Evolutionary conservation across 192 early-diverging fungal species (phyloP), one percentile per base, ranked within the genome.

Genomic region (Dimargaris verticillata): DNA sequence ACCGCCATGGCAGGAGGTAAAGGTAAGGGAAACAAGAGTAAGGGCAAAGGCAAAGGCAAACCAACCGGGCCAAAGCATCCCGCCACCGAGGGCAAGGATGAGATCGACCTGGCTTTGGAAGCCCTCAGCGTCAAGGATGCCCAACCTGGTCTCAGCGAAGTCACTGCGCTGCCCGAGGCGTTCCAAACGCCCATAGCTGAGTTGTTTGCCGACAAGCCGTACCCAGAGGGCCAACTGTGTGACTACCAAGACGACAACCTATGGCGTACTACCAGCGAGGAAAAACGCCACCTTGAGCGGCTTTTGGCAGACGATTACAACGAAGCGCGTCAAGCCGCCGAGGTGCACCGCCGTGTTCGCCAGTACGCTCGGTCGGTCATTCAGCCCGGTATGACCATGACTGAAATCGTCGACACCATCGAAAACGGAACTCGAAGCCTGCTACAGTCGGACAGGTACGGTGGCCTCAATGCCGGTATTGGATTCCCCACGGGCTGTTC

Each of bases 401-500:
- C 86, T 29, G 89, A 92, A 10, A 89, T 99, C 63, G 77, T 78
- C 28, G 91, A 99, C 65, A 70, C 83, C 71, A 93, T 97, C 61
- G 95, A 99, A 67, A 95, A 97, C 62, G 89, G 89, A 22, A 92
- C 89, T 3, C 80, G 93, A n/a, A 78, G 78, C 18, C 72, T 97
- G 50, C 75, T 95, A 29, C 85, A 94, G 67, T 93, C 76, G n/a
- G 81, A 85, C 28, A n/a, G n/a, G n/a, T n/a, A n/a, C n/a, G n/a
- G n/a, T n/a, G 92, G 91, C 1, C 64, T 93, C 29, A 85, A 86
- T 64, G 69, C 88, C 5, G 74, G 92, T 4, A 91, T 97, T 60
- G 95, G 88, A 11, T 99, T 99, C 70, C 95, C 95, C 14, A 97
- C 92, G 6, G 95, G 95, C 24, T 77, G 80, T 57, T 96, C 93